phyloP scores from a whole-genome alignment of 495 filamentous ascomycete species.

The Acidiella bohemica region DNA sequence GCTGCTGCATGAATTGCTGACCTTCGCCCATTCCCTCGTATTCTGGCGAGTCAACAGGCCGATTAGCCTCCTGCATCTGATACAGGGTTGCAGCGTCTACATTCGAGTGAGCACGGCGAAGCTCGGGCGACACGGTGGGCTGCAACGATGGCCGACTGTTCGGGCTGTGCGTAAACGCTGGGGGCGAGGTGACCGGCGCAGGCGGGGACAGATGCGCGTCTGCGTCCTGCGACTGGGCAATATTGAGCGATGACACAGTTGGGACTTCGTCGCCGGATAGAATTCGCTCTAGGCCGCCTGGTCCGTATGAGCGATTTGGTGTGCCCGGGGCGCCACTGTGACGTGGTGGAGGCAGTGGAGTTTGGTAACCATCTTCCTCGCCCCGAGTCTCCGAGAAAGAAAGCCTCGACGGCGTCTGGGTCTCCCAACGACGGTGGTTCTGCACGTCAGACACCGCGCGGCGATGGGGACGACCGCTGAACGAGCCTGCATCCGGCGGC shows the following conservation, averaged over 20 bases:
- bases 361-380: slow-evolving; percentile 16
- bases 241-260: slow-evolving; percentile 4
- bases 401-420: slow-evolving; percentile 33
- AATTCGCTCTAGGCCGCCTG: slow-evolving; percentile 14
- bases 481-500: slow-evolving; percentile 25
- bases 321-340: slow-evolving; percentile 25
- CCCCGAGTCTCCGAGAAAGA: slow-evolving; percentile 28
- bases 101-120: slow-evolving; percentile 62
- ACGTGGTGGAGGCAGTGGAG: slow-evolving; percentile 34
- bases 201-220: slow-evolving; percentile 36
- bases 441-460: slow-evolving; percentile 45
- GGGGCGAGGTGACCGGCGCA: slow-evolving; percentile 60
- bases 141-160: slow-evolving; percentile 51
- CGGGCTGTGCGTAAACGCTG: slow-evolving; percentile 59
- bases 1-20: slow-evolving; percentile 27
- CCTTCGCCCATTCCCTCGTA: slow-evolving; percentile 20
- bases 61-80: slow-evolving; percentile 55
- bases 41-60: slow-evolving; percentile 7
- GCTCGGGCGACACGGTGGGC: slow-evolving; percentile 58
- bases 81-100: slow-evolving; percentile 69
- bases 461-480: slow-evolving; percentile 32
- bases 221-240: slow-evolving; percentile 27
- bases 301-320: neutral
- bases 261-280: slow-evolving; percentile 15
- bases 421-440: slow-evolving; percentile 34